Conservation (phyloP, 164 flowering plant species). For the Dillenia turbinata region DNA sequence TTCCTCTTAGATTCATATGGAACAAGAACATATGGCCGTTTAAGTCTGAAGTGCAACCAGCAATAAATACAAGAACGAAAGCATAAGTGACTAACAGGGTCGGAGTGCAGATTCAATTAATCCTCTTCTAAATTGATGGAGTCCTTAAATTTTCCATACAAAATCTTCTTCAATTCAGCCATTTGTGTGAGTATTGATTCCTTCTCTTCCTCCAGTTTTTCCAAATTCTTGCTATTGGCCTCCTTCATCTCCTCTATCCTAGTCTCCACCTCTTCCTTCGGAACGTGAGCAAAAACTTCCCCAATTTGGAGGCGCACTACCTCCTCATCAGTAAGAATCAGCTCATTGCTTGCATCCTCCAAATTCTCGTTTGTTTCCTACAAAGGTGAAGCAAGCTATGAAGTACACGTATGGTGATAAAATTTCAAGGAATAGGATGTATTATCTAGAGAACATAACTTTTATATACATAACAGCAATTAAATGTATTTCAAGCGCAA, state of each 20-base stretch:
- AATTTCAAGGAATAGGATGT: too few species aligned
- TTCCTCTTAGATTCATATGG: too few species aligned
- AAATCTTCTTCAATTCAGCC: slow-evolving; percentile 82
- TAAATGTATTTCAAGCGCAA: too few species aligned
- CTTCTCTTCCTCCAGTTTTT: slow-evolving; percentile 85
- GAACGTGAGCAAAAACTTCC: slow-evolving; percentile 89
- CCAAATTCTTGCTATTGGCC: slow-evolving; percentile 49
- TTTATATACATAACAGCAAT: too few species aligned
- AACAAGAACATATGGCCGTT: too few species aligned
- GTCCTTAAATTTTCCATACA: slow-evolving; percentile 89
- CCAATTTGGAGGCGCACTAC: slow-evolving; percentile 84
- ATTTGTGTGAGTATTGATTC: slow-evolving; percentile 65
- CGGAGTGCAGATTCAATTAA: slow-evolving; percentile 11
- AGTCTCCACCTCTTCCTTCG: slow-evolving; percentile 81
- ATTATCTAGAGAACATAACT: too few species aligned
- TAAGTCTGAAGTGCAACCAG: too few species aligned
- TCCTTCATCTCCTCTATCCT: slow-evolving; percentile 81
- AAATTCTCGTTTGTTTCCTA: slow-evolving; percentile 84
- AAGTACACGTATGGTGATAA: too few species aligned
- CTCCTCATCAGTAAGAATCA: slow-evolving; percentile 93
- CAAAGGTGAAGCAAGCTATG: neutral
- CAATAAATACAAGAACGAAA: neutral
- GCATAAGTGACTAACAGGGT: neutral
- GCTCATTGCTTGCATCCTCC: slow-evolving; percentile 94
- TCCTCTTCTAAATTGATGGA: slow-evolving; percentile 97